Evolutionary conservation across 768 basidiomycete species (phyloP), one percentile per base, ranked within the genome.

Genomic region (Candolleomyces efflorescens): DNA sequence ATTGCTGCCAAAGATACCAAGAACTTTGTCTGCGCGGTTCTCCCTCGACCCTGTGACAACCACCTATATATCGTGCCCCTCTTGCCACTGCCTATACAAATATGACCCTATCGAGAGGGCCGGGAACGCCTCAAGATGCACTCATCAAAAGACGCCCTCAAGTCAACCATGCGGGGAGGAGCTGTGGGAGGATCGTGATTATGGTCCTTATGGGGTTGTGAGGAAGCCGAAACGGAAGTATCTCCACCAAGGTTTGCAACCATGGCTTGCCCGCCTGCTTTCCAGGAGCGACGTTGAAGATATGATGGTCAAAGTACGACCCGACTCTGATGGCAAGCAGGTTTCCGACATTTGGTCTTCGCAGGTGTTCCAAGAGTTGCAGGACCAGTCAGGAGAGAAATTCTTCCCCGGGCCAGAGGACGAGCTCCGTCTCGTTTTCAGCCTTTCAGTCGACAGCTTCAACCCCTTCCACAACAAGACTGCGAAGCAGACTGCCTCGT

Each of bases 361-460:
- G n/a, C 41, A 43, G 41, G 41, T 5, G 13, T 18, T 12, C 13
- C 41, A 15, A n/a, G n/a, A n/a, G n/a, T n/a, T n/a, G n/a, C n/a
- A 43, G 41, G 41, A 43, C 18, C 12, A 3, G 5, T 5, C 13
- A 15, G 56, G 56, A 11, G 38, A 61, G 3, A 2, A 38, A 2
- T 61, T 58, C 22, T 36, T 32, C 32, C 50, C 57, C 3, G 51
- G 48, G 67, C 1, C 52, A 1, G 23, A 54, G 12, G 24, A 46
- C 1, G 59, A 60, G 22, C 43, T 43, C 17, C 48, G 50, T 5
- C 27, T 53, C 2, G 6, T 57, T 9, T 74, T 73, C 55, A 64
- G 68, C 26, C 59, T 75, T 23, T 60, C 62, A 47, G 58, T 67
- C 24, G 74, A 75, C 53, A 60, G 71, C 2, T 74, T 74, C 60